Evolutionary conservation across 2,329 filamentous ascomycete species (phyloP).

Genomic region (Pestalotiopsis sp.): DNA sequence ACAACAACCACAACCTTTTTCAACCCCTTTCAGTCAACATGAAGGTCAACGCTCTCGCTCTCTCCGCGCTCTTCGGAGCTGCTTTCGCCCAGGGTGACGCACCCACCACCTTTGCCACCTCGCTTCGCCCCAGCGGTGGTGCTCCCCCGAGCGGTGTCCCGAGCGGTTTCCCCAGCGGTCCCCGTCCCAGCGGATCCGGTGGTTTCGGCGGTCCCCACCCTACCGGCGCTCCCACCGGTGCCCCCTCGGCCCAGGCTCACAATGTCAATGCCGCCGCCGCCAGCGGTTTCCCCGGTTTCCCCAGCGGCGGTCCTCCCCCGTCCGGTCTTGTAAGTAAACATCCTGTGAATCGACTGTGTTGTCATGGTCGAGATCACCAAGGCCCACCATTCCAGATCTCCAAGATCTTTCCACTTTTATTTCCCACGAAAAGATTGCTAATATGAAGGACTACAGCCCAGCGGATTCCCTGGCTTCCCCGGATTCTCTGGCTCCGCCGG

Average conservation of each 20-base stretch:
- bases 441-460: not conserved
- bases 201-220: not conserved
- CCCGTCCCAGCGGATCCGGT: not conserved
- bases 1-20: slow-evolving; percentile 1
- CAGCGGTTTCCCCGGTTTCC: not conserved
- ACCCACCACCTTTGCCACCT: slow-evolving; percentile 6
- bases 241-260: not conserved
- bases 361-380: not conserved
- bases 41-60: slow-evolving; percentile 16
- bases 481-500: not conserved
- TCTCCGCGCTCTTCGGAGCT: slow-evolving; percentile 12
- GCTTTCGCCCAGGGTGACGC: slow-evolving; percentile 2
- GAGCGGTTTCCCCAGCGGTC: slow-evolving; percentile 10
- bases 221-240: not conserved
- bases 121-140: slow-evolving; percentile 7
- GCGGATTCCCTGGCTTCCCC: not conserved
- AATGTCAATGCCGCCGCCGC: not conserved
- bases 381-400: not conserved
- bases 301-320: not conserved
- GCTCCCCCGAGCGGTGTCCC: slow-evolving; percentile 2
- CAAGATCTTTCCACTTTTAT: too few relatives aligned
- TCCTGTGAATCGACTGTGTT: too few relatives aligned
- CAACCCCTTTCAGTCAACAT: slow-evolving; percentile 7
- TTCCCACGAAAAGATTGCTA: not conserved
- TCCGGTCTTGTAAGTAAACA: not conserved